These are phyloP conservation scores for Peronosclerospora sorghi DNA, from an alignment of 352 stramenopile genomes.

Conservation along the genomic window DNA sequence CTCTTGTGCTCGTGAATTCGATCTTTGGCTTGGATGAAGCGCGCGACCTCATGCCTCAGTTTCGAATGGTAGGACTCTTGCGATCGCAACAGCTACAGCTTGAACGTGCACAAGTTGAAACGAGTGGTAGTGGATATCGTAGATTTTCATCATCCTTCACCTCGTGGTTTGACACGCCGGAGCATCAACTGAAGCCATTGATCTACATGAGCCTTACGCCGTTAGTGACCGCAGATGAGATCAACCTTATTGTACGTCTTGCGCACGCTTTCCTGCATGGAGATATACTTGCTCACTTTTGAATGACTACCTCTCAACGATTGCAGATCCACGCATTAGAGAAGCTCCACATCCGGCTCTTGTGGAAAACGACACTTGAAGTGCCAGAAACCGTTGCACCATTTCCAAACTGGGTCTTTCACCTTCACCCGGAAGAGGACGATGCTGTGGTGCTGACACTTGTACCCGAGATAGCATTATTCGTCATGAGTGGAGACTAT, in stretches of 20 bases:
- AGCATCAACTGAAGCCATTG: constrained; percentile 21
- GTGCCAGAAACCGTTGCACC: constrained; percentile 46
- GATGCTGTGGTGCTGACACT: constrained; percentile 34
- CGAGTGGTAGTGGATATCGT: constrained; percentile 7
- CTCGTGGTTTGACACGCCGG: constrained; percentile 24
- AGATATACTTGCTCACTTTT: not conserved
- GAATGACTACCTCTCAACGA: not conserved
- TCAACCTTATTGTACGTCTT: constrained; percentile 37
- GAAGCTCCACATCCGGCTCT: constrained; percentile 29
- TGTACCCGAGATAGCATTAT: constrained; percentile 28
- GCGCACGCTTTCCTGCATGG: not conserved
- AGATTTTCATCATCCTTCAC: constrained; percentile 27
- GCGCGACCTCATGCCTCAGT: constrained; percentile 60
- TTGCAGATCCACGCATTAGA: constrained; percentile 47
- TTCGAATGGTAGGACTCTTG: constrained; percentile 63
- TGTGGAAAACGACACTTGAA: constrained; percentile 52
- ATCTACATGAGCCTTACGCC: constrained; percentile 52
- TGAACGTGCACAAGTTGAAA: constrained; percentile 9
- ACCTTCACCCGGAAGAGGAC: constrained; percentile 33
- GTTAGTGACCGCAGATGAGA: constrained; percentile 39
- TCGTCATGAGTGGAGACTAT: constrained; percentile 56
- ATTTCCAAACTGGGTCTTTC: constrained; percentile 36
- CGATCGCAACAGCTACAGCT: constrained; percentile 23
- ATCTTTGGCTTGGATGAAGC: constrained; percentile 76
- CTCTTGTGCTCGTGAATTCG: constrained; percentile 72